These are phyloP conservation scores for Entophlyctis helioformis DNA, from an alignment of 192 early-diverging fungal genomes.

Conservation along the genomic window DNA sequence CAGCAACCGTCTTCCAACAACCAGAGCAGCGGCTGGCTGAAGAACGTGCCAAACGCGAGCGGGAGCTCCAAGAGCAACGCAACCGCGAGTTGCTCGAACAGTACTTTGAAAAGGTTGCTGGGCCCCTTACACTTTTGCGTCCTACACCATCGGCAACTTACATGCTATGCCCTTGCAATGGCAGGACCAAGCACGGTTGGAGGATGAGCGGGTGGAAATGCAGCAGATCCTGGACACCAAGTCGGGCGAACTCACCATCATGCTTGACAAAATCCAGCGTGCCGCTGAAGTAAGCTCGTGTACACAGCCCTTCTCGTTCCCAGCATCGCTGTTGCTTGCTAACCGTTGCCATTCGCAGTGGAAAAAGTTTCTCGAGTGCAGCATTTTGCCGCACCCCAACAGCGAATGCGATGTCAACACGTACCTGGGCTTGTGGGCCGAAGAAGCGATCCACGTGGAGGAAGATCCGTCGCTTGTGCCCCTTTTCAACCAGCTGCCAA, in stretches of 20 bases:
- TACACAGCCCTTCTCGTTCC: background rate
- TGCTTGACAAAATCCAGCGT: background rate
- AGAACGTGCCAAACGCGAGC: slow-evolving; percentile 20
- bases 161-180: background rate
- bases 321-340: background rate
- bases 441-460: slow-evolving; percentile 17
- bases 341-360: slow-evolving; percentile 12
- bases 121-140: background rate
- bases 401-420: slow-evolving; percentile 35
- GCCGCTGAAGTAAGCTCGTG: background rate
- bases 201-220: slow-evolving; percentile 16
- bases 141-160: background rate
- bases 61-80: slow-evolving; percentile 17
- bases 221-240: slow-evolving; percentile 2
- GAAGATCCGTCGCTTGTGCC: slow-evolving; percentile 18
- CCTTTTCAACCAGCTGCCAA: slow-evolving; percentile 19
- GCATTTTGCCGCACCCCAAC: slow-evolving; percentile 25
- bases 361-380: slow-evolving; percentile 35
- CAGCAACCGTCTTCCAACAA: no score
- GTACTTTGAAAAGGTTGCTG: slow-evolving; percentile 22
- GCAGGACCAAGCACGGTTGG: slow-evolving; percentile 23
- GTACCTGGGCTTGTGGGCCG: slow-evolving; percentile 27
- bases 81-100: slow-evolving; percentile 30
- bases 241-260: slow-evolving; percentile 1
- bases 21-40: slow-evolving; percentile 28